Base-by-base conservation (phyloP, 179 eudicot species). In the Patellifolia procumbens region DNA sequence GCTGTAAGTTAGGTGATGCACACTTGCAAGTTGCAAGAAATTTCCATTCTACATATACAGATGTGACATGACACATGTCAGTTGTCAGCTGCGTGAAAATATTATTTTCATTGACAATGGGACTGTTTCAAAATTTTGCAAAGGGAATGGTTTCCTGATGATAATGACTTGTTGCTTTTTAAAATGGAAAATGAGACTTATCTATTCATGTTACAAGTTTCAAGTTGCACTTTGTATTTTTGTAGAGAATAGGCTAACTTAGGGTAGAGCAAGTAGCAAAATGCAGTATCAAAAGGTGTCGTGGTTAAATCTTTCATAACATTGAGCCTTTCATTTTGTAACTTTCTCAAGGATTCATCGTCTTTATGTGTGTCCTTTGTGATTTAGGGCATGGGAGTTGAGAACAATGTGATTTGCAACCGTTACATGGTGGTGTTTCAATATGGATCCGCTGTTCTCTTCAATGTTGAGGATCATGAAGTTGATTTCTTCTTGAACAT, bases 371-470 rank as follows among this genome's bases (percentile, higher is more conserved):
- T 75, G 59, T 4, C 29, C 59, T 80, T 82, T 67, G n/a, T n/a
- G 31, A 56, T 74, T 83, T 91, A 93, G 98, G 89, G 91, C 42
- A 73, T 70, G 51, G 53, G 75, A 34, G 52, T 75, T 60, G 82
- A 62, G 59, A 85, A 74, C 64, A 74, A 80, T 48, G 83, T 56
- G 55, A 79, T 86, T 75, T 64, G 76, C 81, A 72, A 77, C 68
- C 86, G 86, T n/a, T 91, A 88, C 86, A 91, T 95, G 97, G 91
- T 95, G 61, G 94, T 95, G n/a, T 95, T 85, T 80, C 97, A 95
- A 68, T 95, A 95, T 80, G 99, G 99, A 70, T 91, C 99, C 39
- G 89, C 92, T 59, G 87, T 95, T 59, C 82, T 95, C 65, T 93
- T 95, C 84, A 95, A 95, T 53, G 83, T 93, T 49, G 91, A 86